Evolutionary conservation across 2,329 filamentous ascomycete genomes (phyloP).

Genomic region (Aspergillus chevalieri): DNA sequence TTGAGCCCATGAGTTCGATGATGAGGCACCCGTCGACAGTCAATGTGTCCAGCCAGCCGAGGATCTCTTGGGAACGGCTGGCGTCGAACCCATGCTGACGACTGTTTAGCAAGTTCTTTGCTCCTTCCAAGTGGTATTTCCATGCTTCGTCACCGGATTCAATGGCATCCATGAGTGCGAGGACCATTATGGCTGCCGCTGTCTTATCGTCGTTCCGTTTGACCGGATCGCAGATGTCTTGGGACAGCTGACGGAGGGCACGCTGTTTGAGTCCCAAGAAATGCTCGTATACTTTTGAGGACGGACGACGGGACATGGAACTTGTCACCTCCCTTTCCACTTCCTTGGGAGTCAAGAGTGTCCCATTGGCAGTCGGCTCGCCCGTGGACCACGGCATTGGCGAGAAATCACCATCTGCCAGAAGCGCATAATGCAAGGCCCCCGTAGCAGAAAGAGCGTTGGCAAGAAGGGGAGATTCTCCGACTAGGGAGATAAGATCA

Average conservation of each 20-base stretch:
- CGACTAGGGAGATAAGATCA: conserved; percentile 42
- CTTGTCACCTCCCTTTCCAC: conserved; percentile 24
- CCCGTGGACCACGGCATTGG: conserved; percentile 29
- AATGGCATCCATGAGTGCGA: conserved; percentile 46
- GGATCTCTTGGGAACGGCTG: conserved; percentile 15
- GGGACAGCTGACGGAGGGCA: conserved; percentile 38
- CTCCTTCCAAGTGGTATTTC: conserved; percentile 48
- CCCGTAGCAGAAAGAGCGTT: conserved; percentile 44
- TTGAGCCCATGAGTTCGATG: conserved; percentile 39
- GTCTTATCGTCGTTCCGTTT: conserved; percentile 37
- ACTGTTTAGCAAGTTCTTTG: conserved; percentile 41
- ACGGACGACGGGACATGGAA: conserved; percentile 25
- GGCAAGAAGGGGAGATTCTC: conserved; percentile 40
- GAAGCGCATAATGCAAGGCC: conserved; percentile 43
- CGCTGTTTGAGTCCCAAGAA: conserved; percentile 45
- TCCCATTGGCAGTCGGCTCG: conserved; percentile 9
- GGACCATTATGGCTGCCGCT: conserved; percentile 43
- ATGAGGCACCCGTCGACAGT: conserved; percentile 34
- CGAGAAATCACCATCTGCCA: conserved; percentile 28
- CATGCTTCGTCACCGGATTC: conserved; percentile 48
- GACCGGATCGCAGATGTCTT: conserved; percentile 23
- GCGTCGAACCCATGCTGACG: conserved; percentile 21
- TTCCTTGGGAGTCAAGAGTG: conserved; percentile 18
- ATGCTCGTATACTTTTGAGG: conserved; percentile 32
- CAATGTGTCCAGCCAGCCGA: conserved; percentile 31